Conservation (phyloP, 139 green algal genomes). For the Protoeuglena noctilucae region DNA sequence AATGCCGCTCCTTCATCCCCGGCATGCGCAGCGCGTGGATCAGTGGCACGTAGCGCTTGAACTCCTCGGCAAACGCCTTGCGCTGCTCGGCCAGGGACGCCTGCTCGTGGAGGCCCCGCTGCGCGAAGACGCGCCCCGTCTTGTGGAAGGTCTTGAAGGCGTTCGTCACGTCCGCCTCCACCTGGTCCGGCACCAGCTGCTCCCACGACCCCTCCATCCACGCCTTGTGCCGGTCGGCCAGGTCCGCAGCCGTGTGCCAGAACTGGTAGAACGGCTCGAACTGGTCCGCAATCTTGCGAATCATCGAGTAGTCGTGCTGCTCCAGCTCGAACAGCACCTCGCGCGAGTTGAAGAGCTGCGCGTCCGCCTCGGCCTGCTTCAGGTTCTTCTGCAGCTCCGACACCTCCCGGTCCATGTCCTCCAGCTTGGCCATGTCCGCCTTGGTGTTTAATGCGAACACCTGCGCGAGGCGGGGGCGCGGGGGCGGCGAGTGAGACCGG, state of each 20-base stretch:
- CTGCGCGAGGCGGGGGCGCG: too few species aligned
- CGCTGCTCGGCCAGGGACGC: slow-evolving; percentile 41
- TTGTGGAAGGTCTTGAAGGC: slow-evolving; percentile 35
- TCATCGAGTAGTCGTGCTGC: slow-evolving; percentile 38
- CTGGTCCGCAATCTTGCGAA: slow-evolving; percentile 35
- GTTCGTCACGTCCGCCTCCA: slow-evolving; percentile 37
- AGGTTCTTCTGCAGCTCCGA: slow-evolving; percentile 28
- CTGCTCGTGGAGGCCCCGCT: slow-evolving; percentile 24
- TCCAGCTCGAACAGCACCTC: slow-evolving; percentile 42
- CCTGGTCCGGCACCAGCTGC: slow-evolving; percentile 36
- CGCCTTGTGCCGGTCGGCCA: slow-evolving; percentile 11
- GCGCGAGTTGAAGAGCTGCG: slow-evolving; percentile 12
- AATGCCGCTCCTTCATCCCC: slow-evolving; percentile 59
- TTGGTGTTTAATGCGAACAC: not conserved
- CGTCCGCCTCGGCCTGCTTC: not conserved
- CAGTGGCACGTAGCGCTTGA: slow-evolving; percentile 53
- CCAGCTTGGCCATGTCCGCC: not conserved
- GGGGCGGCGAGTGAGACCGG: too few species aligned
- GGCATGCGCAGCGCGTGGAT: slow-evolving; percentile 45
- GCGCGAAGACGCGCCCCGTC: slow-evolving; percentile 21
- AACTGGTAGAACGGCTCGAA: slow-evolving; percentile 65
- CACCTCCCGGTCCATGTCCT: slow-evolving; percentile 2
- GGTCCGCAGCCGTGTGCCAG: slow-evolving; percentile 39
- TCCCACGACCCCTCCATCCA: slow-evolving; percentile 46
- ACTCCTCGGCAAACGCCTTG: slow-evolving; percentile 41